Base-by-base conservation (phyloP, 2,329 filamentous ascomycete species). In the Aspergillus sp. region DNA sequence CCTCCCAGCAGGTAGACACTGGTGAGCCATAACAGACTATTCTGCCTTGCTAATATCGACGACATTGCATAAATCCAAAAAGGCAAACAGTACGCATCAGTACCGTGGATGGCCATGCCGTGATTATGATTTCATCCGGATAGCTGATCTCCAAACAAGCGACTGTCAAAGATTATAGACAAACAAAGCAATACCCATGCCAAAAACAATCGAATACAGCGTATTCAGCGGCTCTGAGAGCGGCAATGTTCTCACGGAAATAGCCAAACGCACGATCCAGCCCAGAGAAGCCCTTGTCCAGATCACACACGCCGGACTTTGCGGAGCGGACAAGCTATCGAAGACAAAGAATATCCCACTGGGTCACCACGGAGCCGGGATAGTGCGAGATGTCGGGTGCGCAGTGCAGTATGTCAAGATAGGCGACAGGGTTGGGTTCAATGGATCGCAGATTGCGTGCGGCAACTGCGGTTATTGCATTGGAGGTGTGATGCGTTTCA, bases 341-440 rank as follows among this genome's bases (percentile, higher is more conserved):
- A 49, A 41, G 37, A 37, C 23, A 22, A 42, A 45, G 12, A 37
- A 12, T 13, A 41, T 47, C 15, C 39, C 41, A 10, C 9, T 60
- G 13, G 57, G 57, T 12, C 57, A 60, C 23, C 56, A 60, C 47
- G 55, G 54, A 5, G 51, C 55, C 10, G 57, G 57, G 10, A 46
- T 52, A n/a, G 55, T 58, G 33, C 46, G 43, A n/a, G 54, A 57
- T 42, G 23, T 58, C 22, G 57, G 54, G 12, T 42, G 35, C 10
- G 23, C 50, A 15, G 55, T 54, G 6, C n/a, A 43, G 3, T 5
- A 25, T 10, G 47, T 52, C 41, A 44, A 45, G 9, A 20, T 46
- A 19, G 56, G 54, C 9, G 54, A 57, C 25, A 52, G 50, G 19
- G 56, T 59, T 19, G 56, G 56, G 9, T 55, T 58, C 45, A 52